phyloP scores from a whole-genome alignment of 2,329 filamentous ascomycete species.

The Colletotrichum spinosum region DNA sequence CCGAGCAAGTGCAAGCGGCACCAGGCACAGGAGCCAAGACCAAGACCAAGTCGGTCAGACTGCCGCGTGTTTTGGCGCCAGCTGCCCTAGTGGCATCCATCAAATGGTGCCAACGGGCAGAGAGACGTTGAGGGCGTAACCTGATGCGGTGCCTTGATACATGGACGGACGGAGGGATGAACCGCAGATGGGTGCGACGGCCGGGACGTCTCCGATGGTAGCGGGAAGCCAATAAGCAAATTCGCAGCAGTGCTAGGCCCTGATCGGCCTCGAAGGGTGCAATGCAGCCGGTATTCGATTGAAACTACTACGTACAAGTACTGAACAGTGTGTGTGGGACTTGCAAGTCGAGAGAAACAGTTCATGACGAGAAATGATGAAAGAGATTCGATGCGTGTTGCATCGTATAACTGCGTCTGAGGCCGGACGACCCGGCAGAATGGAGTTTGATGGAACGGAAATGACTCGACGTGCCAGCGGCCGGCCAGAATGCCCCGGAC shows the following conservation, averaged over 20 bases:
- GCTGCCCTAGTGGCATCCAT: constrained; percentile 5
- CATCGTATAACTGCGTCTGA: neutral
- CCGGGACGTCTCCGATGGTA: neutral
- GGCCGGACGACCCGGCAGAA: constrained; percentile 26
- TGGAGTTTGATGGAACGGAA: constrained; percentile 32
- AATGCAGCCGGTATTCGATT: neutral
- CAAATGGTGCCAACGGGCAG: constrained; percentile 28
- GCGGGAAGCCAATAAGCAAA: constrained; percentile 4
- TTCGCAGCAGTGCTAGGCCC: constrained; percentile 15
- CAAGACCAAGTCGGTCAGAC: constrained; percentile 17
- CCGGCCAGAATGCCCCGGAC: neutral
- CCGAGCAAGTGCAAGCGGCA: constrained; percentile 1
- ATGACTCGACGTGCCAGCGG: constrained; percentile 33
- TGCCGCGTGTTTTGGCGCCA: constrained; percentile 26
- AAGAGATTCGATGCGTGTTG: neutral
- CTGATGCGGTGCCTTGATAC: constrained; percentile 18
- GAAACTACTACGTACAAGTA: too few species aligned
- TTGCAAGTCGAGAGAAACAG: constrained; percentile 7
- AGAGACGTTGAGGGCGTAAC: constrained; percentile 24
- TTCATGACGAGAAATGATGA: constrained; percentile 4
- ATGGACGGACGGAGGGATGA: neutral
- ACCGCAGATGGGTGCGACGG: neutral
- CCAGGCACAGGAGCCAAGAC: constrained; percentile 12
- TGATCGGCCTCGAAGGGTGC: neutral
- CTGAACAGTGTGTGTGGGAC: constrained; percentile 16